These are phyloP conservation scores for Tulasnella sp. DNA, from an alignment of 768 basidiomycete genomes.

Conservation along the genomic window DNA sequence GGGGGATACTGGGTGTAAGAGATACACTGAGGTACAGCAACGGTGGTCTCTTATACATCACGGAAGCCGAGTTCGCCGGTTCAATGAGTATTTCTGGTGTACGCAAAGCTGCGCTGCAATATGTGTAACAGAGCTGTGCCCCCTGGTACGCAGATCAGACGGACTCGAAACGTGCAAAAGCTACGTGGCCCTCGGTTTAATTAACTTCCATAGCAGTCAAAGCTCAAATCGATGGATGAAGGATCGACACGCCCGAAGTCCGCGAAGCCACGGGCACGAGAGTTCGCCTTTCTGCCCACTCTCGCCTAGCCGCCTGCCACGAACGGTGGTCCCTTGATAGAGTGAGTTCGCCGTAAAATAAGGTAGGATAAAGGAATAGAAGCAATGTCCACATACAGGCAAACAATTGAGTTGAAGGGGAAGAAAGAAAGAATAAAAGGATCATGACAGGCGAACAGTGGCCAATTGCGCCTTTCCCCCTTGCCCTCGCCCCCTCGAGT, in stretches of 20 bases:
- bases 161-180: neutral
- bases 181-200: neutral
- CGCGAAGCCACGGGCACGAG: neutral
- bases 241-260: neutral
- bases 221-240: neutral
- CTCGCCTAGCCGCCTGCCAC: neutral
- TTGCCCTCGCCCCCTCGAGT: neutral
- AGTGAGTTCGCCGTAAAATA: neutral
- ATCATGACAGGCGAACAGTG: neutral
- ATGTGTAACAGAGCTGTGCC: neutral
- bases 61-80: neutral
- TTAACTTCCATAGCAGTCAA: neutral
- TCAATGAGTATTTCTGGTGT: neutral
- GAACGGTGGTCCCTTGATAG: neutral
- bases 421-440: neutral
- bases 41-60: neutral
- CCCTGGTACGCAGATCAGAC: neutral
- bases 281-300: neutral
- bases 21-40: neutral
- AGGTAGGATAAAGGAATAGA: neutral
- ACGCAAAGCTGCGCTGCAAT: neutral
- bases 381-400: neutral
- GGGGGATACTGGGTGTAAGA: neutral
- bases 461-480: neutral
- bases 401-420: neutral